Conservation (phyloP, 768 basidiomycete genomes). For the Suillus fuscotomentosus region DNA sequence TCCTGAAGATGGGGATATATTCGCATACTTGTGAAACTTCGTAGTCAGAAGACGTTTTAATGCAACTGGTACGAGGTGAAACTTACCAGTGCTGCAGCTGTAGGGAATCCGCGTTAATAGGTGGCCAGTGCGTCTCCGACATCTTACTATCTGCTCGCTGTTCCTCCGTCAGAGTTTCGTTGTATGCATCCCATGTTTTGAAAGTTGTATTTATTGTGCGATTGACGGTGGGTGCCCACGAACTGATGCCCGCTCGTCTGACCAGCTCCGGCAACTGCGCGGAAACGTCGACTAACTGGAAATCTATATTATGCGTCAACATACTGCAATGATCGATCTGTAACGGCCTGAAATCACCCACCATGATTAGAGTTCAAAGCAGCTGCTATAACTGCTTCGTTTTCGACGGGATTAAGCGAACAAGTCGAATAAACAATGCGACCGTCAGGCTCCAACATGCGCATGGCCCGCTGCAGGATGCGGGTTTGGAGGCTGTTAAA, state of each 20-base stretch:
- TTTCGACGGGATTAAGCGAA: conserved; percentile 94
- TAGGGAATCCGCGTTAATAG: conserved; percentile 55
- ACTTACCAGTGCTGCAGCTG: conserved; percentile 73
- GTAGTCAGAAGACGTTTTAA: not conserved
- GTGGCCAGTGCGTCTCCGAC: conserved; percentile 79
- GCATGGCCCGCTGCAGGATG: conserved; percentile 91
- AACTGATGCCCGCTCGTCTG: conserved; percentile 70
- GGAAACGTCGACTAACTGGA: conserved; percentile 79
- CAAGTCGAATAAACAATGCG: conserved; percentile 98
- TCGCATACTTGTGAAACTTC: conserved; percentile 55
- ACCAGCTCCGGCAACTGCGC: conserved; percentile 67
- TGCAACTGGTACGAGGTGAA: not conserved
- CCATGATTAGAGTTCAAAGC: conserved; percentile 74
- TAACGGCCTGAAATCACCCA: conserved; percentile 26
- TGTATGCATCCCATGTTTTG: conserved; percentile 60
- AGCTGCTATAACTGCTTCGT: conserved; percentile 92
- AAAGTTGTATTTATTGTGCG: conserved; percentile 49
- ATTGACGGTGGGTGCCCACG: conserved; percentile 77
- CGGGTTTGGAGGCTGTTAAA: conserved; percentile 78
- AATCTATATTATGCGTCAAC: conserved; percentile 42
- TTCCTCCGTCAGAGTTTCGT: conserved; percentile 47
- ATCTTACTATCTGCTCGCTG: conserved; percentile 57
- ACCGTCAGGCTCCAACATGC: conserved; percentile 75
- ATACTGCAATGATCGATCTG: not conserved
- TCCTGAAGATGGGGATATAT: conserved; percentile 96